phyloP scores from a whole-genome alignment of 257 asterid genomes.

The Salvia miltiorrhiza region DNA sequence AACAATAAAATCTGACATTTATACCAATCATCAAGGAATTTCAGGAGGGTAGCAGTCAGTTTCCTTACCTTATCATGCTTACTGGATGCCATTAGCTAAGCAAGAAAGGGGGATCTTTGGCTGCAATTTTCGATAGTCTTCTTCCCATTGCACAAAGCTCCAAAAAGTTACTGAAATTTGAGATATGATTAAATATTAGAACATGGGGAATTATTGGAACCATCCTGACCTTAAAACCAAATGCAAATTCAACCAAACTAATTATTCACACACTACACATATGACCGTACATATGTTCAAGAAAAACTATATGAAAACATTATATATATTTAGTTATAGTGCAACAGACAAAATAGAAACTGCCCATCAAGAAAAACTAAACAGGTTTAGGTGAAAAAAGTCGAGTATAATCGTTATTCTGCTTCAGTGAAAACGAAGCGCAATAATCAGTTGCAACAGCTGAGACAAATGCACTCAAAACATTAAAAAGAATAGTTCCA shows the following conservation, averaged over 20 bases:
- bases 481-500: neutral
- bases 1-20: conserved; percentile 23
- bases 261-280: neutral
- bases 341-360: neutral
- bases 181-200: conserved; percentile 33
- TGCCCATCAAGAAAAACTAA: neutral
- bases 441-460: conserved; percentile 33
- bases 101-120: conserved; percentile 26
- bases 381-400: conserved; percentile 45
- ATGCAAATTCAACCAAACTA: conserved; percentile 4
- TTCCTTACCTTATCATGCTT: conserved; percentile 37
- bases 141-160: conserved; percentile 54
- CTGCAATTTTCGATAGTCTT: conserved; percentile 29
- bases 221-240: neutral
- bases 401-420: conserved; percentile 38
- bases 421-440: conserved; percentile 50
- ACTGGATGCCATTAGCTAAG: conserved; percentile 37
- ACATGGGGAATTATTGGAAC: conserved; percentile 39
- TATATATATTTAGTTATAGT: neutral
- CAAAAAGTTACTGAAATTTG: conserved; percentile 36
- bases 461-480: conserved; percentile 28
- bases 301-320: conserved; percentile 8
- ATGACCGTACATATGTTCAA: neutral
- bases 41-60: conserved; percentile 21
- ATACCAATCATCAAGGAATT: conserved; percentile 34